Evolutionary conservation across 2,329 filamentous ascomycete species (phyloP).

Genomic region (Penicillium olsonii): DNA sequence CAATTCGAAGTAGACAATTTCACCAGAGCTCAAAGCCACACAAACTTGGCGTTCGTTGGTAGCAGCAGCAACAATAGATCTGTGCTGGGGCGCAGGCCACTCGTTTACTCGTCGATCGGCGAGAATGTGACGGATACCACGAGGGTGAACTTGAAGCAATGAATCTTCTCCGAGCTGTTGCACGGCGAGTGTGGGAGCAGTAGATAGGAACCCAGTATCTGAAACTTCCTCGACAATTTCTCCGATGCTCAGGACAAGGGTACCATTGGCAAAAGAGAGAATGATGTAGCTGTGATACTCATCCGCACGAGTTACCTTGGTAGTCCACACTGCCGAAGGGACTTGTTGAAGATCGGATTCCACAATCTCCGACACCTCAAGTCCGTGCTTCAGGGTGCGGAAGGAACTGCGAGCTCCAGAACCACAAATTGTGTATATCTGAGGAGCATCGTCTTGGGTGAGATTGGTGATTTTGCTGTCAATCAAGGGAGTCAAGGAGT

Average conservation of each 20-base stretch:
- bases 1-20: conserved; percentile 98
- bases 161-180: conserved; percentile 93
- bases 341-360: conserved; percentile 85
- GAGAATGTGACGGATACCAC: conserved; percentile 88
- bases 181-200: conserved; percentile 85
- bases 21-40: conserved; percentile 89
- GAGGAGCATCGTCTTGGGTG: conserved; percentile 88
- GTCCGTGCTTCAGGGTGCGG: conserved; percentile 85
- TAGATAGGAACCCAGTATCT: conserved; percentile 87
- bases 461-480: conserved; percentile 91
- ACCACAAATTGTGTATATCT: conserved; percentile 92
- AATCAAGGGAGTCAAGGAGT: conserved; percentile 86
- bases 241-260: conserved; percentile 89
- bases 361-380: conserved; percentile 94
- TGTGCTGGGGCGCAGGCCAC: conserved; percentile 90
- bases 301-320: conserved; percentile 78
- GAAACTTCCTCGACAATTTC: conserved; percentile 96
- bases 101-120: conserved; percentile 78
- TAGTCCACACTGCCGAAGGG: conserved; percentile 93
- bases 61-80: conserved; percentile 90
- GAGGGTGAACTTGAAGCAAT: conserved; percentile 92
- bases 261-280: conserved; percentile 87
- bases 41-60: conserved; percentile 93
- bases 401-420: conserved; percentile 87
- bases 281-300: conserved; percentile 93